Percentiles rank a stretch among this genome's conserved stretches.
phyloP scores from a whole-genome alignment of 2,329 filamentous ascomycete species.

The Dendrostoma leiphaemia region DNA sequence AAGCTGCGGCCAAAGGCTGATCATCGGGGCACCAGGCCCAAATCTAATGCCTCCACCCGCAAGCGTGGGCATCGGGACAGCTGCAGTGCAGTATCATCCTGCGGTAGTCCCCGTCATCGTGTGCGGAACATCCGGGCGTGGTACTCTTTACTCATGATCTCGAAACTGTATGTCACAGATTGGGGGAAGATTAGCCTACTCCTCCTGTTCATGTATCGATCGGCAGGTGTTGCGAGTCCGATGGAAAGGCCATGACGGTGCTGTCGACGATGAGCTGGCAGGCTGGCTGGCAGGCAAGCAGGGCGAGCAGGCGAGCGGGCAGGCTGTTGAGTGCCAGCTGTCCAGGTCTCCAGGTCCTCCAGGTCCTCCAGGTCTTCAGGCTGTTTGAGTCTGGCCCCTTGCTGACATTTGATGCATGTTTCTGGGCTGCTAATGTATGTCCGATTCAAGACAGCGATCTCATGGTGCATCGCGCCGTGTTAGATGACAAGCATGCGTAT shows the following conservation, averaged over 20 bases:
- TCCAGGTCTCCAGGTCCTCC: neutral
- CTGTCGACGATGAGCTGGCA: no score
- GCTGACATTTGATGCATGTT: constrained; percentile 17
- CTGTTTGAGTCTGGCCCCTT: constrained; percentile 2
- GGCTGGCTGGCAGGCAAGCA: no score
- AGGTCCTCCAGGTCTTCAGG: neutral
- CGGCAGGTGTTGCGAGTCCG: neutral
- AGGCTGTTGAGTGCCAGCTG: neutral
- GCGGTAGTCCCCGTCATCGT: constrained; percentile 17
- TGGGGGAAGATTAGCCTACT: constrained; percentile 12
- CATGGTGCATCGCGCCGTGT: constrained; percentile 17
- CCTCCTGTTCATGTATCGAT: neutral
- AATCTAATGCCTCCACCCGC: constrained; percentile 15
- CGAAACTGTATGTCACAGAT: neutral
- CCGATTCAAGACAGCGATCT: constrained; percentile 19
- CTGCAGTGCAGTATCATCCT: constrained; percentile 18
- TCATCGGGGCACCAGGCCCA: constrained; percentile 11
- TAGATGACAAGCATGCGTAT: constrained; percentile 12
- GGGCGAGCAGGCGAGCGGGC: no score
- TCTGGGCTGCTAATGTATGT: constrained; percentile 17
- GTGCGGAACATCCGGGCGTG: constrained; percentile 23
- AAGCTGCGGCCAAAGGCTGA: constrained; percentile 17
- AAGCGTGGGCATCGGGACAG: constrained; percentile 16
- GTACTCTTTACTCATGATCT: constrained; percentile 18
- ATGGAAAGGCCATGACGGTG: no score